phyloP scores from a whole-genome alignment of 805 yeast genomes.

The Yamadazyma paraphyllophila region DNA sequence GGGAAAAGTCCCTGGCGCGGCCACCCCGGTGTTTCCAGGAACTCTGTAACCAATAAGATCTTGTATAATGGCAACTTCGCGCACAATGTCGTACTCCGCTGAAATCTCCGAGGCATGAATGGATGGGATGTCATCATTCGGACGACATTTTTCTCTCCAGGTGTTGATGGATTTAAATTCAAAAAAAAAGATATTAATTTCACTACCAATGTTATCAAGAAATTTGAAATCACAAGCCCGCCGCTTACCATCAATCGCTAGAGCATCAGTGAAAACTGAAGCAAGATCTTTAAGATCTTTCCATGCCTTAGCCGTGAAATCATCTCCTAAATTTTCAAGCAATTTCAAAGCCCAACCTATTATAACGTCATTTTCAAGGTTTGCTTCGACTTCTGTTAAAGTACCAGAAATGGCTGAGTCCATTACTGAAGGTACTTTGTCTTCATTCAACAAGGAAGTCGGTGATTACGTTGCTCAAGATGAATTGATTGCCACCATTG shows the following conservation, averaged over 20 bases:
- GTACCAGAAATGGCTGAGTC: conserved; percentile 99
- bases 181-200: not conserved
- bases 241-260: conserved; percentile 14
- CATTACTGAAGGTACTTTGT: conserved; percentile 91
- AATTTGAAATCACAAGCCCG: conserved; percentile 14
- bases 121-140: conserved; percentile 5
- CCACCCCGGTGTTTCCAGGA: conserved; percentile 7
- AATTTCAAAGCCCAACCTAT: conserved; percentile 6
- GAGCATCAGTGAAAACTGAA: conserved; percentile 1
- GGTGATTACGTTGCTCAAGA: conserved; percentile 88
- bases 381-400: conserved; percentile 56
- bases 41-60: conserved; percentile 2
- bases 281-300: conserved; percentile 5
- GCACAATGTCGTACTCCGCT: conserved; percentile 6
- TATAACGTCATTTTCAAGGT: conserved; percentile 30
- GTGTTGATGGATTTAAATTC: conserved; percentile 3
- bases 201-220: conserved; percentile 17
- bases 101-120: conserved; percentile 5
- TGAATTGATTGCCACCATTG: conserved; percentile 93
- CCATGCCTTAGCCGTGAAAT: not conserved
- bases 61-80: not conserved
- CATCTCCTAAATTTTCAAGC: not conserved
- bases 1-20: conserved; percentile 1
- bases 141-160: conserved; percentile 6
- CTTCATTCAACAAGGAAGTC: conserved; percentile 62